A percentile compares a stretch with the other conserved stretches of the same genome.
Evolutionary conservation across 257 asterid species (phyloP).

Genomic region (Gardenia jasminoides): DNA sequence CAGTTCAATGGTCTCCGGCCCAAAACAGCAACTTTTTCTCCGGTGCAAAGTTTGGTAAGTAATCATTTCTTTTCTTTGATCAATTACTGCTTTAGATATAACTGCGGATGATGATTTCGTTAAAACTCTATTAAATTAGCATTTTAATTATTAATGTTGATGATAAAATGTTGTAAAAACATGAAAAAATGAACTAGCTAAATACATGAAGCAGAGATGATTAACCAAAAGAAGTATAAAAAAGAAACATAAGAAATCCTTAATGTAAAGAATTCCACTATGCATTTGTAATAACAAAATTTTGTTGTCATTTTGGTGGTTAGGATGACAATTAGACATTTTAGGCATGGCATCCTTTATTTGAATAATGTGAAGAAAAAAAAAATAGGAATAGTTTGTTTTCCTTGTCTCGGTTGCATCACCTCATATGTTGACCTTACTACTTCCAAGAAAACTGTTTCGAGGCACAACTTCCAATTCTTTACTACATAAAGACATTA

Average conservation of each 20-base stretch:
- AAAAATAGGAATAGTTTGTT: too few species aligned
- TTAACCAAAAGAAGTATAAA: too few species aligned
- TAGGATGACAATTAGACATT: too few species aligned
- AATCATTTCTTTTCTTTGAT: neutral
- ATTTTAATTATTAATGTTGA: neutral
- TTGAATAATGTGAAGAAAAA: too few species aligned
- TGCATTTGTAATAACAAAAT: too few species aligned
- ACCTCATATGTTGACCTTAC: too few species aligned
- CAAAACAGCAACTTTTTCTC: slow-evolving; percentile 45
- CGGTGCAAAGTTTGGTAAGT: slow-evolving; percentile 56
- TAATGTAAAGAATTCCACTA: neutral
- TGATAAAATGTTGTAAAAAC: neutral
- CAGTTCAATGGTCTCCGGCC: slow-evolving; percentile 77
- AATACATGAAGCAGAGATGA: too few species aligned
- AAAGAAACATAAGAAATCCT: neutral
- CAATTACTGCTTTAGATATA: neutral
- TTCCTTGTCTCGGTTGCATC: too few species aligned
- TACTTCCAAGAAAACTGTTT: too few species aligned
- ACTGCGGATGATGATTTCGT: neutral
- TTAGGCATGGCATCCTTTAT: too few species aligned
- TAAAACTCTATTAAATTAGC: neutral
- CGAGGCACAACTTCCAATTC: neutral
- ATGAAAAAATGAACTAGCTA: neutral
- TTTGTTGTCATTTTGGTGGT: too few species aligned
- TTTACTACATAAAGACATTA: neutral